Base-by-base conservation (phyloP, 2,329 filamentous ascomycete genomes). In the Epichloe gansuensis region DNA sequence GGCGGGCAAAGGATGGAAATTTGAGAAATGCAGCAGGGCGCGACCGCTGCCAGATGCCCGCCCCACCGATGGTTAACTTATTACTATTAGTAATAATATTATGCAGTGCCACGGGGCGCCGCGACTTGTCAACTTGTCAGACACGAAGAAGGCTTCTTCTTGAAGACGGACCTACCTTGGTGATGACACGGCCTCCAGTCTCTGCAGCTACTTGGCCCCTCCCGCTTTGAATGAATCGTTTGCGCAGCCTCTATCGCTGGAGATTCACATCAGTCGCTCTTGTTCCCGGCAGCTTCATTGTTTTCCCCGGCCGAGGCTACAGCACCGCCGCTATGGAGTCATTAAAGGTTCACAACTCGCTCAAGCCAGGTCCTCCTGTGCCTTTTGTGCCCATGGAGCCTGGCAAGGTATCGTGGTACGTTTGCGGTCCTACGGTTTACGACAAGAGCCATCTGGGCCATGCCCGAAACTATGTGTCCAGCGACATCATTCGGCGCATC, bases 391-490 rank as follows among this genome's bases (percentile, higher is more conserved):
- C 88, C 13, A 76, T 87, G 47, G 82, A 91, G 63, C 73, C 76
- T 8, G 78, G 81, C 28, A 83, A 85, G 64, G 80, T 94, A 31
- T 82, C 81, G 5, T 95, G 89, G 88, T 95, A 95, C 68, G 86
- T 85, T 59, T 95, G 90, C 72, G 90, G 90, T 17, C 89, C 89
- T 54, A 95, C 89, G 3, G 83, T 86, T 43, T 91, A 91, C 66
- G 87, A 91, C 66, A 85, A 90, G 70, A 80, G 84, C 56, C 88
- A 91, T 72, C 69, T 91, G 46, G 85, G 88, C 34, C 89, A 95
- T 69, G 89, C 88, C 34, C 77, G 88, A 60, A 95, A 95, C 72
- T 95, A 95, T 78, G 87, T 95, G 57, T 88, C 85, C 48, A 91
- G 88, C 46, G 90, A 95, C 67, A 90, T 95, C 58, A 83, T 95